Evolutionary conservation across 2,329 filamentous ascomycete genomes (phyloP), one percentile per base, ranked within the genome.

Genomic region (Clarireedia paspali): DNA sequence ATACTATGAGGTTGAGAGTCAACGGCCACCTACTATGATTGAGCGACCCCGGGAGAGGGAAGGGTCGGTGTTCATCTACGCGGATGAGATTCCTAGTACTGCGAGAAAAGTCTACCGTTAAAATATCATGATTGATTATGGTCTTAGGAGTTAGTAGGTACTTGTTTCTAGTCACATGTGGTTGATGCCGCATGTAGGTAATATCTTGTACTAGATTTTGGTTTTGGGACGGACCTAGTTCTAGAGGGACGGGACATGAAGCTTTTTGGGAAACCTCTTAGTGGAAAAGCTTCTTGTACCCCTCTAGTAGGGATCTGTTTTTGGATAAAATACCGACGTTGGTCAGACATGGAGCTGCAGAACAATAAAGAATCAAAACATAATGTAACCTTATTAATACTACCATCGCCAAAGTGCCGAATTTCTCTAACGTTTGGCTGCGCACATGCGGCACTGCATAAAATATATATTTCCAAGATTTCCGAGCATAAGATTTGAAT

Each of bases 61-160:
- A 44, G 44, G 62, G 6, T 67, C 66, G n/a, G 62, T 68, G 5
- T 51, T 68, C 26, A 60, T 66, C 15, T 68, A 70, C 57, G 51
- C 61, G 14, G 66, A 68, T 50, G 66, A 69, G 57, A 54, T 55
- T 23, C 63, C 64, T 49, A 64, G 62, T 47, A 23, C 17, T 44
- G 40, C 40, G 23, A 44, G 40, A 23, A 65, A 66, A 50, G 57
- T 67, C 40, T 69, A 69, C 51, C 61, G 65, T 64, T 68, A 62
- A 58, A 26, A 26, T 23, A 1, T 23, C 7, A 15, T 23, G 23
- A 47, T 26, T 15, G 15, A 24, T 47, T 17, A 27, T n/a, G 44
- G 24, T 47, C 24, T 24, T 24, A n/a, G 9, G 26, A n/a, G 14
- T 30, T 24, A 15, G 27, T 47, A 36, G 52, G 24, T 30, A n/a